Evolutionary conservation across 2,329 filamentous ascomycete species (phyloP).

Genomic region (Cladophialophora immunda): DNA sequence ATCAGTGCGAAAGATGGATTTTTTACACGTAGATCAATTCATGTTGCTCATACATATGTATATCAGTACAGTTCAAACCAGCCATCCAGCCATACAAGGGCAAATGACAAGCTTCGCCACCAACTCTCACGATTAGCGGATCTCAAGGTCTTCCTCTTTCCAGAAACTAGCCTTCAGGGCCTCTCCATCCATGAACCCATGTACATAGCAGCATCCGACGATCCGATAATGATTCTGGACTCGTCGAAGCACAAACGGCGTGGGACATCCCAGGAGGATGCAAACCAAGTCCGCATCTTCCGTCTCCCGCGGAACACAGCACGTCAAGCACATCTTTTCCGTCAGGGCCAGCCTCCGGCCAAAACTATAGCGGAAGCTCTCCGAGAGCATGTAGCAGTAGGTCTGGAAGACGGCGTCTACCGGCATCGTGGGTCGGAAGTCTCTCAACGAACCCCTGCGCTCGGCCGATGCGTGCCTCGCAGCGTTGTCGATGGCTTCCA

Average conservation of each 20-base stretch:
- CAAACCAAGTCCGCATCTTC: constrained; percentile 17
- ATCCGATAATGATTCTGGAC: constrained; percentile 26
- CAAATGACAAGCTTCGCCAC: too few species aligned
- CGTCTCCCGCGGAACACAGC: constrained; percentile 14
- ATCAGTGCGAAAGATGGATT: too few species aligned
- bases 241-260: constrained; percentile 26
- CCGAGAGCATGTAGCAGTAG: neutral
- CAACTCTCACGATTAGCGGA: too few species aligned
- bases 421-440: too few species aligned
- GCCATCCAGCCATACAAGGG: too few species aligned
- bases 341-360: constrained; percentile 24
- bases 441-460: neutral
- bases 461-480: neutral
- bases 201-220: constrained; percentile 32
- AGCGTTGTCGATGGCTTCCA: constrained; percentile 15
- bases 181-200: constrained; percentile 34
- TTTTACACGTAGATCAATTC: too few species aligned
- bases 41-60: too few species aligned
- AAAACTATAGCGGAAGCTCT: constrained; percentile 19
- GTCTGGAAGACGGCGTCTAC: too few species aligned
- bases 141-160: too few species aligned
- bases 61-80: too few species aligned
- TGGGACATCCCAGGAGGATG: constrained; percentile 28
- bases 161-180: neutral
- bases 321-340: neutral